Evolutionary conservation across 441 rosid species (phyloP), one percentile per base, ranked within the genome.

Genomic region (Pelargonium myrrhifolium): DNA sequence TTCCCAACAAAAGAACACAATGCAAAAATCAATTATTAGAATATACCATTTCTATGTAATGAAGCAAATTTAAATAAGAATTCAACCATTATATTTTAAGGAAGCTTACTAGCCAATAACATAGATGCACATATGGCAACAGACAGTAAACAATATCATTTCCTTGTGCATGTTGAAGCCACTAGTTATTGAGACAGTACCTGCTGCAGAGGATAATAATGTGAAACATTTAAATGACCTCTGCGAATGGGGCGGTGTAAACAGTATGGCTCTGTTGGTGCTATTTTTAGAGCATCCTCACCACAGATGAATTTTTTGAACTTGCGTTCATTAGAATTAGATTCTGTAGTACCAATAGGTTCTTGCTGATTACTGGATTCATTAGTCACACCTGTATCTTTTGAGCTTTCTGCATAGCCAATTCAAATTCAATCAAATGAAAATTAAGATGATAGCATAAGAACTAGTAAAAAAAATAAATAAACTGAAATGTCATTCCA

Each of bases 191-290:
- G 67, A 28, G 18, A 75, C 55, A 42, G 47, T 53, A 92, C 99
- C 95, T 90, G 97, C 78, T 94, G 99, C 74, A 81, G 70, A 6
- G 97, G 84, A 76, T 89, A 89, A 62, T 89, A 80, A 43, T 81
- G 86, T 0, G 96, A 92, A 80, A 92, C 84, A 76, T 92, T 95
- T 62, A 89, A 84, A 76, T 92, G 99, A 61, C 98, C 99, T 73
- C 98, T 84, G 66, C 98, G 90, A 77, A 94, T 83, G 71, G 96
- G 98, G 40, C 89, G 90, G 68, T 76, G 82, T 67, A 94, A 56
- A 66, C 85, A 77, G 77, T 92, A 94, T 65, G 89, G 96, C 75
- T 92, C 97, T 21, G 79, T 71, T 18, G 92, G 85, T 47, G 90
- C 81, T 76, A 94, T 83, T 82, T 69, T 79, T 72, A 85, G 67